Percentiles rank a stretch among this genome's conserved stretches.
Evolutionary conservation across 768 basidiomycete species (phyloP).

Genomic region (Boletus edulis): DNA sequence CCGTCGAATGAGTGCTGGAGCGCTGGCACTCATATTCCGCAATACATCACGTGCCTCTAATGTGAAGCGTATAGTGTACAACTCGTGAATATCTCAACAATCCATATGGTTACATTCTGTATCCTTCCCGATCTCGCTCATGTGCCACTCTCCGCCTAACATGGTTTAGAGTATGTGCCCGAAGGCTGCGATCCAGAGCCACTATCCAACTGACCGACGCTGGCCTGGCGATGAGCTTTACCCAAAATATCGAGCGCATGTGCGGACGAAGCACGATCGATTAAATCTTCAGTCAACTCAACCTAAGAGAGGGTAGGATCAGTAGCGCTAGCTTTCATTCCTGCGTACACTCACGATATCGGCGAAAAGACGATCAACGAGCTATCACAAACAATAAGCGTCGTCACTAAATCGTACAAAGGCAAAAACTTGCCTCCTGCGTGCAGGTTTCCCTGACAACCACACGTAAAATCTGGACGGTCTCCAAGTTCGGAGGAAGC

Average conservation of each 20-base stretch:
- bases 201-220: conserved; percentile 44
- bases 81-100: neutral
- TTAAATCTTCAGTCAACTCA: conserved; percentile 61
- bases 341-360: conserved; percentile 57
- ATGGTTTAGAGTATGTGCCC: conserved; percentile 69
- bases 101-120: no score
- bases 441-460: conserved; percentile 57
- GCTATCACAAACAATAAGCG: conserved; percentile 36
- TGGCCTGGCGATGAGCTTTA: conserved; percentile 27
- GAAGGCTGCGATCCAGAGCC: conserved; percentile 46
- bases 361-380: conserved; percentile 60
- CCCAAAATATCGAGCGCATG: conserved; percentile 52
- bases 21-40: neutral
- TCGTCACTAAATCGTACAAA: conserved; percentile 20
- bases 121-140: no score
- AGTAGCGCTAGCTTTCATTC: neutral
- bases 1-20: no score
- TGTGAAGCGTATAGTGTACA: no score
- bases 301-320: conserved; percentile 37
- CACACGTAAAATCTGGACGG: conserved; percentile 58
- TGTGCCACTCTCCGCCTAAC: conserved; percentile 35
- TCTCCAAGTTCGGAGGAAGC: conserved; percentile 50
- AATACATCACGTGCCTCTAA: neutral
- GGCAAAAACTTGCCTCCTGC: conserved; percentile 41
- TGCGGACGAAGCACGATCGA: conserved; percentile 41